Evolutionary conservation across 2,329 filamentous ascomycete species (phyloP), one percentile per base, ranked within the genome.

Genomic region (Fusarium pseudoanthophilum): DNA sequence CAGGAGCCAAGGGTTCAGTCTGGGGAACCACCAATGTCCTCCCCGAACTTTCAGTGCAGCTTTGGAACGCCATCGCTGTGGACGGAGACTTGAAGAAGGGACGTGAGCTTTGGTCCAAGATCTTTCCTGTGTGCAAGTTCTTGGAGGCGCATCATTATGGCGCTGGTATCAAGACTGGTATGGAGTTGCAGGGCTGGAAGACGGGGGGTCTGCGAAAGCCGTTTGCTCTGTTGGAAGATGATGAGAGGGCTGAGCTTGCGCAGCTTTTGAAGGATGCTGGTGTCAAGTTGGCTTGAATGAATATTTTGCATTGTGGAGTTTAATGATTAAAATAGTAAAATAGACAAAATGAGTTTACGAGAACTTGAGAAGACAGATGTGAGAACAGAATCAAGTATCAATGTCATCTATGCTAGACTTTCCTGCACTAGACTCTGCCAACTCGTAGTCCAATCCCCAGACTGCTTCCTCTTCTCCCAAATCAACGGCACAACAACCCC

Each of bases 21-120:
- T 87, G 86, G 86, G 86, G 86, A 2, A 84, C 86, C 1, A 83
- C 85, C 5, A 87, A 88, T 64, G 79, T 87, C 21, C 84, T 87
- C 15, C 86, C 86, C 1, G 85, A 87, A 69, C 75, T 87, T 24
- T 84, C 84, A 1, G 79, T 85, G 21, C 77, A 85, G 75, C 77
- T 88, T 3, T 87, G 84, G 82, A 80, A 87, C 26, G 83, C 85
- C 1, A 66, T 87, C 14, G 76, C 76, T 18, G 69, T 75, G 9
- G 61, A 83, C 26, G 79, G 80, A 0, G 85, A 87, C 61, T 60
- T 87, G 32, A 79, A 81, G 69, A 79, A 77, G 46, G 85, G 84
- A 0, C 79, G 85, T 1, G 82, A 85, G 78, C 57, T 87, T 18
- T 87, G 86, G 86, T 75, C 78, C 21, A 86, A 85, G 79, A 84